Evolutionary conservation across 495 filamentous ascomycete species (phyloP).

Genomic region (Xylaria palmicola): DNA sequence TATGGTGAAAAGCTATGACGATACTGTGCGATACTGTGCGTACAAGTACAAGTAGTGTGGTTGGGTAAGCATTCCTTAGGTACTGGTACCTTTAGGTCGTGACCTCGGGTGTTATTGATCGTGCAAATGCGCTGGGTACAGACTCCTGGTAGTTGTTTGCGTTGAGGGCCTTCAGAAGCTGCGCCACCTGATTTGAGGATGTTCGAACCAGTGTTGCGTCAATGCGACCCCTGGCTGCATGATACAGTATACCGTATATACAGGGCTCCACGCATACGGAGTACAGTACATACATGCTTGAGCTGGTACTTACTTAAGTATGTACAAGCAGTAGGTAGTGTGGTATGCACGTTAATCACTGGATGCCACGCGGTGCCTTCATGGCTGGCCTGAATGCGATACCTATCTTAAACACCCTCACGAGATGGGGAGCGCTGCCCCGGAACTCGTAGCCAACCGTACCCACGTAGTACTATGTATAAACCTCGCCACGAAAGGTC

Average conservation of each 20-base stretch:
- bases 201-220: not conserved
- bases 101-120: not conserved
- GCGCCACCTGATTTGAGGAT: not conserved
- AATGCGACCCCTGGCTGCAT: not conserved
- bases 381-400: not conserved
- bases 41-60: not conserved
- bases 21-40: not conserved
- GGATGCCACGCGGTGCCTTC: not conserved
- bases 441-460: constrained; percentile 8
- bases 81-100: too few relatives aligned
- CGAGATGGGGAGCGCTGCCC: not conserved
- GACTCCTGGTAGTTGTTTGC: not conserved
- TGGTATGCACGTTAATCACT: not conserved
- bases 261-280: not conserved
- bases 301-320: too few relatives aligned
- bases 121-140: not conserved
- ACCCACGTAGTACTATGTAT: not conserved
- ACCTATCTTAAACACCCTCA: not conserved
- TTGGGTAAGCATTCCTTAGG: too few relatives aligned
- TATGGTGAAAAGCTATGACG: too few relatives aligned
- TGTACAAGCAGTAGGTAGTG: not conserved
- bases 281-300: not conserved
- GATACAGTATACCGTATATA: not conserved
- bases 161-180: not conserved
- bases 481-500: not conserved